phyloP scores from a whole-genome alignment of 2,329 filamentous ascomycete species.

The Gnomoniopsis sp. region DNA sequence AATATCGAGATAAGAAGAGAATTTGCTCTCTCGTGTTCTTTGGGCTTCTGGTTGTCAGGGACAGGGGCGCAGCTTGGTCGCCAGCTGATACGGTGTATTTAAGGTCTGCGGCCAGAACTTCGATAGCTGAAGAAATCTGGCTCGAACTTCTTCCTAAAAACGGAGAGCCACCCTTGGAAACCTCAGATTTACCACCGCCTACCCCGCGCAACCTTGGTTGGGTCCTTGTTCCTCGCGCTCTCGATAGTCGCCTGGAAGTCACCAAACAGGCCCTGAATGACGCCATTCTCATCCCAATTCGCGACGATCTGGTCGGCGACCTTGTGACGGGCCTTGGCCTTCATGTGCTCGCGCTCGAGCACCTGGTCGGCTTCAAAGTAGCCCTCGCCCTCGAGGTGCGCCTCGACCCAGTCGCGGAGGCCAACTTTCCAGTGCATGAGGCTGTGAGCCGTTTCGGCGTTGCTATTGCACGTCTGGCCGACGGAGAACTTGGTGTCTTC shows the following conservation, averaged over 20 bases:
- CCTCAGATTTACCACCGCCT: background rate
- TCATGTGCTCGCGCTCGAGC: conserved; percentile 59
- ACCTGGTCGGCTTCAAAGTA: conserved; percentile 56
- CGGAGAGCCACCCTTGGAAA: background rate
- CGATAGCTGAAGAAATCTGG: background rate
- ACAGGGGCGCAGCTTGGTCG: too few relatives aligned
- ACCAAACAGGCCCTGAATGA: conserved; percentile 59
- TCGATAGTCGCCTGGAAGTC: conserved; percentile 65
- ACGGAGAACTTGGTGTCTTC: conserved; percentile 38
- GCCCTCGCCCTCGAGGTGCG: conserved; percentile 55
- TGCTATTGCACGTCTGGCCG: conserved; percentile 39
- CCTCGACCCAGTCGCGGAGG: conserved; percentile 69
- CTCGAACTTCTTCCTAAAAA: background rate
- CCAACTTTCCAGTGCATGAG: conserved; percentile 74
- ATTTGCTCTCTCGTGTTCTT: too few relatives aligned
- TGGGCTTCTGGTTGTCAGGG: too few relatives aligned
- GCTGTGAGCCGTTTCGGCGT: conserved; percentile 66
- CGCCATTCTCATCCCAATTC: conserved; percentile 56
- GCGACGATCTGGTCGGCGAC: conserved; percentile 63
- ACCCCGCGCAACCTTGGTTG: conserved; percentile 20
- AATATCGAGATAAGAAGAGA: too few relatives aligned
- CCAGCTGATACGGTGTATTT: too few relatives aligned
- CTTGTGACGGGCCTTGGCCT: conserved; percentile 53
- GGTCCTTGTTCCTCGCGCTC: conserved; percentile 46
- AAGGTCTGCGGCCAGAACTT: too few relatives aligned